phyloP scores from a whole-genome alignment of 2,329 filamentous ascomycete genomes.

The Monosporascus sp. region DNA sequence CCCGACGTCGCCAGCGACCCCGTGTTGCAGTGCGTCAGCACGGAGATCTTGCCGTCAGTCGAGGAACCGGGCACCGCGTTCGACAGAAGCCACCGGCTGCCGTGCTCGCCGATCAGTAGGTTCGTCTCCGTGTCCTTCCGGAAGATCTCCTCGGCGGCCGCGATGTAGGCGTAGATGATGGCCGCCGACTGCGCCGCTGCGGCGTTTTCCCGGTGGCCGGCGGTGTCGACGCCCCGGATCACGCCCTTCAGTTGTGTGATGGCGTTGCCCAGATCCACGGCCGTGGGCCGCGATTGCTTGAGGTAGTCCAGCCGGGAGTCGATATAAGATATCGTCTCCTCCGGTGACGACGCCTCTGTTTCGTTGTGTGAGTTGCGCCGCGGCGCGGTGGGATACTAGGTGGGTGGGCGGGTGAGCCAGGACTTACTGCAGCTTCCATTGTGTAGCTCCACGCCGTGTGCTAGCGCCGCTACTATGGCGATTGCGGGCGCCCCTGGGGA shows the following conservation, averaged over 20 bases:
- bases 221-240: constrained; percentile 45
- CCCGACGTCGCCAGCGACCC: constrained; percentile 94
- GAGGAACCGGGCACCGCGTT: constrained; percentile 37
- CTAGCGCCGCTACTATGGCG: constrained; percentile 91
- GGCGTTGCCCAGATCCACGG: constrained; percentile 90
- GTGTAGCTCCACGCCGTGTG: constrained; percentile 77
- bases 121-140: constrained; percentile 85
- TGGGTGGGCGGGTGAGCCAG: not conserved
- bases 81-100: constrained; percentile 73
- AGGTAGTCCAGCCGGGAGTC: constrained; percentile 76
- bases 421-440: constrained; percentile 42
- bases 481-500: constrained; percentile 77
- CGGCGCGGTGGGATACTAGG: not conserved
- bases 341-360: constrained; percentile 33
- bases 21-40: constrained; percentile 97
- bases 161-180: constrained; percentile 67
- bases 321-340: constrained; percentile 66
- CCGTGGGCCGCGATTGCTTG: constrained; percentile 83
- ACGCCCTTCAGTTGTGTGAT: constrained; percentile 69
- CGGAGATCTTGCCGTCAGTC: constrained; percentile 55
- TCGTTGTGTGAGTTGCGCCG: not conserved
- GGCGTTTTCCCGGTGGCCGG: constrained; percentile 1
- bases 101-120: constrained; percentile 73
- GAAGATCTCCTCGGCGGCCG: constrained; percentile 79
- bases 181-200: constrained; percentile 37